Evolutionary conservation across 768 basidiomycete species (phyloP), one percentile per base, ranked within the genome.

Genomic region (Boletus eberwhitei): DNA sequence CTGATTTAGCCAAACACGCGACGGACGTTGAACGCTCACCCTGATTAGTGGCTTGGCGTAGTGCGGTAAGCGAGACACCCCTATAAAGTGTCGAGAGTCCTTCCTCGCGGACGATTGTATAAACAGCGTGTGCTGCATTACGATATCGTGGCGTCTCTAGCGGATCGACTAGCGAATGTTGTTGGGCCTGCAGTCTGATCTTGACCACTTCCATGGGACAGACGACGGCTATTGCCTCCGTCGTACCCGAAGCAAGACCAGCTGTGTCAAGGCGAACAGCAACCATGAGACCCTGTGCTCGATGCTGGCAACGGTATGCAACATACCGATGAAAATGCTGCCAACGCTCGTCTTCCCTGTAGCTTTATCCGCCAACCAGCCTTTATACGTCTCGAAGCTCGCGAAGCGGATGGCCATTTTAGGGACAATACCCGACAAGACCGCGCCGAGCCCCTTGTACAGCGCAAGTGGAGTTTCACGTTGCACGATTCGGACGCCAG

Each of bases 381-480:
- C 81, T 71, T 96, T 94, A 80, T 99, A 99, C 42, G 85, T 79
- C 75, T 99, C 97, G 69, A 99, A 99, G 71, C 91, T 93, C 11
- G 96, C 95, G 70, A 98, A 99, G 35, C 97, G 89, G 67, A 94
- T 98, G 45, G 93, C 93, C 97, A 99, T 99, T 77, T 99, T 99
- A 1, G 97, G 97, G 8, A 98, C 93, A 70, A 99, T 99, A 12
- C 97, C 97, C 12, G 91, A 87, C 43, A 96, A 77, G 40, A 99
- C 97, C 9, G 97, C 97, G 21, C 97, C 97, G 36, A 99, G 83
- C 58, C 95, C 97, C 70, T 99, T 99, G 83, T 98, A 99, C 37
- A 99, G 74, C 3, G 97, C 97, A 37, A 98, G 80, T 0, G 93
- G 93, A 3, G 95, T 95, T 75, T 99, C 97, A 52, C 93, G 83